phyloP scores from a whole-genome alignment of 768 basidiomycete genomes.

The Gautieria morchelliformis region DNA sequence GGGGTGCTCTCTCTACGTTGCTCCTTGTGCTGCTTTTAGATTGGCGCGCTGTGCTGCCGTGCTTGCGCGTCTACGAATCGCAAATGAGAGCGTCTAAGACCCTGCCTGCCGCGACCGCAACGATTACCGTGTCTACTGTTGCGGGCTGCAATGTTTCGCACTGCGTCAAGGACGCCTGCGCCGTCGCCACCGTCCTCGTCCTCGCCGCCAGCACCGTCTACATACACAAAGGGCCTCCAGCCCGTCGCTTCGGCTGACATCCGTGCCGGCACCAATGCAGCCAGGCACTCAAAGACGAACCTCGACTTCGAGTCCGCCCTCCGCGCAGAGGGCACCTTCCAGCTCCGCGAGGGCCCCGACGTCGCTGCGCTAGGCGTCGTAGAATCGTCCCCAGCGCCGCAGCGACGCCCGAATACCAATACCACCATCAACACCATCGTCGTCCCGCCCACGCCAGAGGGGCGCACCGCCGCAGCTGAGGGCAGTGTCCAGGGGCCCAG shows the following conservation, averaged over 20 bases:
- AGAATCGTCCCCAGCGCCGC: conserved; percentile 26
- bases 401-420: too few species aligned
- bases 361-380: conserved; percentile 55
- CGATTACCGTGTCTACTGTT: background rate
- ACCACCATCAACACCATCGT: conserved; percentile 11
- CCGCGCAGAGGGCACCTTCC: conserved; percentile 53
- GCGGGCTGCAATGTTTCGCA: conserved; percentile 3
- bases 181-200: background rate
- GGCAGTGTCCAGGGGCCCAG: too few species aligned
- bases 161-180: background rate
- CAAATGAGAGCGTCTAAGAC: too few species aligned
- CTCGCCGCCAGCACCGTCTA: conserved; percentile 26
- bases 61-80: too few species aligned
- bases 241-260: conserved; percentile 48
- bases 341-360: conserved; percentile 63
- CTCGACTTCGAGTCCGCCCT: conserved; percentile 77
- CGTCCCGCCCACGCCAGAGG: conserved; percentile 40
- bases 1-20: background rate
- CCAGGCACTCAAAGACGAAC: conserved; percentile 64
- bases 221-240: conserved; percentile 43
- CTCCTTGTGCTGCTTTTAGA: too few species aligned
- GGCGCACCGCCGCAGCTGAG: too few species aligned
- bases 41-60: too few species aligned
- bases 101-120: too few species aligned
- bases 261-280: conserved; percentile 20